A percentile compares a stretch with the other conserved stretches of the same genome.
Conservation (phyloP, 2,329 filamentous ascomycete genomes). For the Helminthosporium solani region DNA sequence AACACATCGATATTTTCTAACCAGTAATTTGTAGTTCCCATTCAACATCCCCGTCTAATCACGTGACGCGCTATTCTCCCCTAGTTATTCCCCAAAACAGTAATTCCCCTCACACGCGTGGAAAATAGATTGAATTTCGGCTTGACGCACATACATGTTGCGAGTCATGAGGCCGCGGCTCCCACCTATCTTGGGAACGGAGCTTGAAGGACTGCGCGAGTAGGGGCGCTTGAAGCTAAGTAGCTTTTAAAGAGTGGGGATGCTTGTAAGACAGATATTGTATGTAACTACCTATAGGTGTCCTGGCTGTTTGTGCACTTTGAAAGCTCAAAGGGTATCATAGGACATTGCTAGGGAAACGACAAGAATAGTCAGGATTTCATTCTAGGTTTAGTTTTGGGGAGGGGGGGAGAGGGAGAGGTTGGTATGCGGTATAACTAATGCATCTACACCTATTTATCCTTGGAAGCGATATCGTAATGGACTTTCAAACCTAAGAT, state of each 20-base stretch:
- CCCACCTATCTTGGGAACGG: background rate
- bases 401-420: too few species aligned
- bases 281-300: too few species aligned
- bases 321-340: too few species aligned
- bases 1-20: too few species aligned
- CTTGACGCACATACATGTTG: constrained; percentile 12
- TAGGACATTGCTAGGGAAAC: background rate
- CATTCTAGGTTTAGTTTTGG: background rate
- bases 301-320: too few species aligned
- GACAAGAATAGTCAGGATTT: background rate
- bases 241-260: too few species aligned
- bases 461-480: background rate
- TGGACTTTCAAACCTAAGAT: constrained; percentile 9
- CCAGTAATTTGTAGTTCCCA: too few species aligned
- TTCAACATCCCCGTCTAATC: constrained; percentile 5
- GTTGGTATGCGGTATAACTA: background rate
- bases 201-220: background rate
- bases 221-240: background rate
- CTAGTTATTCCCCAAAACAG: constrained; percentile 8
- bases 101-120: constrained; percentile 4
- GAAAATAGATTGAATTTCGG: constrained; percentile 15
- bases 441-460: background rate
- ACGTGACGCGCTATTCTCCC: constrained; percentile 8
- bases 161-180: background rate
- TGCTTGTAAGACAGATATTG: too few species aligned